Percentiles rank a stretch among this genome's conserved stretches.
Conservation (phyloP, 1,284 basidiomycete genomes). For the Athelia psychrophila region DNA sequence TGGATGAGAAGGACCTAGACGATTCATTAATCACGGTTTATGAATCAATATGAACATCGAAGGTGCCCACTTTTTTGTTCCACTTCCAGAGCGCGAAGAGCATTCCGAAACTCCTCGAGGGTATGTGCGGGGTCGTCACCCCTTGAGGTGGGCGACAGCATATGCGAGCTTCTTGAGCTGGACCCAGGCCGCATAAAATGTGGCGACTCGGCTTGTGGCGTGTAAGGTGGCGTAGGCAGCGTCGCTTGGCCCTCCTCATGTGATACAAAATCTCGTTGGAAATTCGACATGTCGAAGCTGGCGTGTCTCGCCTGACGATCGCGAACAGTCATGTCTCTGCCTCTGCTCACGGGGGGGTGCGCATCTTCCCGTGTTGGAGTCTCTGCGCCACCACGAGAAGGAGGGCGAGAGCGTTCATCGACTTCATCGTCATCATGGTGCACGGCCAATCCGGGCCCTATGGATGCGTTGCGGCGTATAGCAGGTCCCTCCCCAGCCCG, state of each 20-base stretch:
- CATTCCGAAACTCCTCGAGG: conserved; percentile 40
- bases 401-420: conserved; percentile 14
- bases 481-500: conserved; percentile 40
- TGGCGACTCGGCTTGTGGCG: conserved; percentile 7
- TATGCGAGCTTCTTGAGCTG: conserved; percentile 6
- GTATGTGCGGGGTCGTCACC: conserved; percentile 28
- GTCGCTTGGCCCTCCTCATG: background rate
- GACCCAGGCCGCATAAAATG: conserved; percentile 4
- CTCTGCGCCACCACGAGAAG: conserved; percentile 14
- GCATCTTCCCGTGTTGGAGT: conserved; percentile 2
- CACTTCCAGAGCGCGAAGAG: conserved; percentile 12
- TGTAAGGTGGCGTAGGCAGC: background rate
- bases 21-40: no score
- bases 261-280: background rate
- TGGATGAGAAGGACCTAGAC: no score
- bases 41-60: background rate
- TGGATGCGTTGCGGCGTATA: conserved; percentile 62
- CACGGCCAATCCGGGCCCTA: conserved; percentile 68
- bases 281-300: background rate
- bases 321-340: background rate
- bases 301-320: background rate
- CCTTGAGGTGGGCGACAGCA: conserved; percentile 10
- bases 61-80: background rate
- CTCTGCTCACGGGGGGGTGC: conserved; percentile 9
- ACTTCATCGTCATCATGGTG: conserved; percentile 39